Conservation (phyloP, 177 flowering plant genomes). For the Telopea speciosissima region DNA sequence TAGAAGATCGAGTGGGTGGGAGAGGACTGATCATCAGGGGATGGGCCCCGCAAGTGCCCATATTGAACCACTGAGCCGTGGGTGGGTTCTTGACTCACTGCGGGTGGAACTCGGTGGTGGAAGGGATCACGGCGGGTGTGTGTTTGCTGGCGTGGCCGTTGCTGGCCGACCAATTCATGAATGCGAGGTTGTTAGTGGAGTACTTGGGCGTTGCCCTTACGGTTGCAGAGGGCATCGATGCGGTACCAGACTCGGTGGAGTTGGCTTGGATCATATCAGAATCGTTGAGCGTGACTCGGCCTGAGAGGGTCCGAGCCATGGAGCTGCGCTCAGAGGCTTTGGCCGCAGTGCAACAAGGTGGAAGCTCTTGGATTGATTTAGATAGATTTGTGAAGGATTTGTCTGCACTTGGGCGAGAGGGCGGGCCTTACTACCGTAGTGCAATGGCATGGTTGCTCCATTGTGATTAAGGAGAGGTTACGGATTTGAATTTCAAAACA, state of each 20-base stretch:
- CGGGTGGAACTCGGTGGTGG: constrained; percentile 7
- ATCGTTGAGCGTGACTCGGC: background rate
- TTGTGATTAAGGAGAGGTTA: no score
- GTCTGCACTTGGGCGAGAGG: background rate
- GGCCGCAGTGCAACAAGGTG: constrained; percentile 9
- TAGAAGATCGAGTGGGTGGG: constrained; percentile 1
- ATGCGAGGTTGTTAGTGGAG: constrained; percentile 19
- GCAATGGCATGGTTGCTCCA: no score
- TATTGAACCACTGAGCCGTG: constrained; percentile 6
- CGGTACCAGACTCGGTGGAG: constrained; percentile 2
- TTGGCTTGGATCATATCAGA: constrained; percentile 6
- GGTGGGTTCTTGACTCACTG: constrained; percentile 9
- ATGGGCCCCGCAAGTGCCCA: constrained; percentile 6
- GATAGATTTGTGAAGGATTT: background rate
- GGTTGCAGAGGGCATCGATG: constrained; percentile 6
- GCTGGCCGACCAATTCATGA: constrained; percentile 16
- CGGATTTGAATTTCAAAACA: no score
- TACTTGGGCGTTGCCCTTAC: constrained; percentile 8
- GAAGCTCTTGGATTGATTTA: background rate
- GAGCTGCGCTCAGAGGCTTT: background rate
- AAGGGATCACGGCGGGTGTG: background rate
- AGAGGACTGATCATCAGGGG: constrained; percentile 5
- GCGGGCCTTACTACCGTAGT: no score
- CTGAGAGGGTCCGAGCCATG: background rate
- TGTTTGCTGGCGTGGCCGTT: constrained; percentile 16